Evolutionary conservation across 2,329 filamentous ascomycete genomes (phyloP), one percentile per base, ranked within the genome.

Genomic region (Stagonosporopsis cucurbitacearum): DNA sequence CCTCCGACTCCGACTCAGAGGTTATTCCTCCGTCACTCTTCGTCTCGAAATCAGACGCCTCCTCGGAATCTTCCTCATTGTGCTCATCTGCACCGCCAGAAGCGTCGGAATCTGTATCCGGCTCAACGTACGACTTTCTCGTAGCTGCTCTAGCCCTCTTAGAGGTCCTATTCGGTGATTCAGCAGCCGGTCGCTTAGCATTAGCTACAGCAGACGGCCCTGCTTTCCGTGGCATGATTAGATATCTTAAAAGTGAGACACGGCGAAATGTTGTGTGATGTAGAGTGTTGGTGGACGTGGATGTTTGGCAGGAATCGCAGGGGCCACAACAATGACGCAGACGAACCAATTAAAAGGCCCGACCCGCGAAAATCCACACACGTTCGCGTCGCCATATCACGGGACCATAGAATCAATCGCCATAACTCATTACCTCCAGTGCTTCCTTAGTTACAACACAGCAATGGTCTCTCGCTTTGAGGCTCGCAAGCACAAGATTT

Each of bases 401-500:
- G 63, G 53, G 63, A 52, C 42, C 37, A 22, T 46, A 20, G 26
- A 33, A 26, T 39, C 46, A 40, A 46, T 22, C 17, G 32, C 7
- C 17, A 22, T 13, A 15, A 2, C 3, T 32, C 7, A 32, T 15
- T 17, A 22, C 11, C 17, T 19, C 11, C 15, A 35, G 22, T 9
- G 17, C 25, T 15, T n/a, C 12, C 9, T 25, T 6, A 2, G 17
- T 12, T 15, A 6, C 23, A 46, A n/a, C n/a, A 39, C 26, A 15
- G 47, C 42, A 19, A 75, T 75, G 72, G 58, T 65, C 37, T 64
- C 53, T 35, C 68, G 67, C 17, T 81, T 81, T 57, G 57, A 67
- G 28, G 62, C 66, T 41, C 89, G 86, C 71, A 98, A 97, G 76
- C 73, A 77, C 47, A 86, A 83, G 57, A 96, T 96, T 62, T 78